These are phyloP conservation scores for Histomonas meleagridis DNA, from an alignment of 208 protist genomes.

Conservation along the genomic window DNA sequence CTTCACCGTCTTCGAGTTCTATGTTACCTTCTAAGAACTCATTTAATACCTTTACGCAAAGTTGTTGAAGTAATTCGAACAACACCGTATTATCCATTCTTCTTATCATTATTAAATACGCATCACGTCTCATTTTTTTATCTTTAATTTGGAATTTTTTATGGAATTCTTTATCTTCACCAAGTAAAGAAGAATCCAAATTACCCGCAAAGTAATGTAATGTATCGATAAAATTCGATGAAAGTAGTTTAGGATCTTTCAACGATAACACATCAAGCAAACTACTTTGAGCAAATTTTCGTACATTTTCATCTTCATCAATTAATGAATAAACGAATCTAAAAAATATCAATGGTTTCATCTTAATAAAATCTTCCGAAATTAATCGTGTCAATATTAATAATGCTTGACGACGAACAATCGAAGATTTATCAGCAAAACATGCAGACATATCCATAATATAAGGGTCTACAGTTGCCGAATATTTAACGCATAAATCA, in stretches of 20 bases:
- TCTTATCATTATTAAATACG: background rate
- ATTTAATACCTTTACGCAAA: background rate
- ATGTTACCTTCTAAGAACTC: background rate
- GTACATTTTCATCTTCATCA: background rate
- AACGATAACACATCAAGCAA: background rate
- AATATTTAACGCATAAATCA: slow-evolving; percentile 24
- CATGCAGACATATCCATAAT: background rate
- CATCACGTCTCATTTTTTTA: background rate
- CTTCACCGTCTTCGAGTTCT: background rate
- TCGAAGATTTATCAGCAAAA: background rate
- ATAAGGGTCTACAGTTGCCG: slow-evolving; percentile 24
- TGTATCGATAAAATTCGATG: background rate
- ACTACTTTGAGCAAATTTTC: background rate
- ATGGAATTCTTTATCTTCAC: background rate
- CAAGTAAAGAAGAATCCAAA: background rate
- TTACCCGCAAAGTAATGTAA: background rate
- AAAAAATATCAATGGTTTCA: background rate
- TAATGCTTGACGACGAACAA: background rate
- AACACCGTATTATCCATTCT: background rate
- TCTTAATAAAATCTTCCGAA: background rate
- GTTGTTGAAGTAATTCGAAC: background rate
- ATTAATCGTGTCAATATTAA: slow-evolving; percentile 21
- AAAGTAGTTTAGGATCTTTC: background rate
- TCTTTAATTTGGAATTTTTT: background rate
- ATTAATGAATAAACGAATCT: background rate